Evolutionary conservation across 192 early-diverging fungal genomes (phyloP).

Genomic region (Allomyces javanicus): DNA sequence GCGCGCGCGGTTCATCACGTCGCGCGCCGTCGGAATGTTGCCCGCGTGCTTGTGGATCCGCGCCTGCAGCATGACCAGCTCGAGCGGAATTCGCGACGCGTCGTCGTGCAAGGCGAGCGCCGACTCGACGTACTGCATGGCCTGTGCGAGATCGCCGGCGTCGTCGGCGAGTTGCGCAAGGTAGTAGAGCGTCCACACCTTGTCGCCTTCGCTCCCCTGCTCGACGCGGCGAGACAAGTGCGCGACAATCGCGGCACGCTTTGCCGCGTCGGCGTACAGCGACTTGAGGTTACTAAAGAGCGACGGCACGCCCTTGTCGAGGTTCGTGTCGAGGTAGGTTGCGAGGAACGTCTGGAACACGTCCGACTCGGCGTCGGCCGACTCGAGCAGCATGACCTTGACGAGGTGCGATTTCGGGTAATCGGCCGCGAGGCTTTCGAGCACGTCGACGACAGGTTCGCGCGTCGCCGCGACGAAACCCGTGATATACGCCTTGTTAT

Average conservation of each 20-base stretch:
- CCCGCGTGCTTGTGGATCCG: constrained; percentile 84
- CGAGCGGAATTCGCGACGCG: constrained; percentile 66
- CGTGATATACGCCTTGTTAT: constrained; percentile 48
- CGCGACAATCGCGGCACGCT: constrained; percentile 43
- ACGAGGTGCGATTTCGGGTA: constrained; percentile 69
- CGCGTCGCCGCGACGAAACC: constrained; percentile 35
- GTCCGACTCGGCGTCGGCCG: constrained; percentile 35
- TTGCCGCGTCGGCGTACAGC: constrained; percentile 41
- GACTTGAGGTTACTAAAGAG: constrained; percentile 65
- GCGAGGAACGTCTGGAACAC: constrained; percentile 41
- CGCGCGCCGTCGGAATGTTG: constrained; percentile 43
- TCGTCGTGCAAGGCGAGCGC: constrained; percentile 41
- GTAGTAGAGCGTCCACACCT: constrained; percentile 2
- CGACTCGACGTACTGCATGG: constrained; percentile 54
- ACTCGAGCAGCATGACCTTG: constrained; percentile 53
- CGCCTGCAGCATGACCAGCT: constrained; percentile 84
- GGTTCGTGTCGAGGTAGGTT: constrained; percentile 40
- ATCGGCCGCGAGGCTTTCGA: constrained; percentile 32
- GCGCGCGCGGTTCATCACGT: constrained; percentile 67
- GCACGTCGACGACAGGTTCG: constrained; percentile 15
- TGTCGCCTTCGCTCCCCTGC: constrained; percentile 15
- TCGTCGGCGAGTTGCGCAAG: constrained; percentile 77
- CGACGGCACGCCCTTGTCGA: constrained; percentile 88
- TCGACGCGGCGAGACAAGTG: constrained; percentile 42
- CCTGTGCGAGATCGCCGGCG: constrained; percentile 41